Evolutionary conservation across 2,329 filamentous ascomycete genomes (phyloP), one percentile per base, ranked within the genome.

Genomic region (Arachnopeziza araneosa): DNA sequence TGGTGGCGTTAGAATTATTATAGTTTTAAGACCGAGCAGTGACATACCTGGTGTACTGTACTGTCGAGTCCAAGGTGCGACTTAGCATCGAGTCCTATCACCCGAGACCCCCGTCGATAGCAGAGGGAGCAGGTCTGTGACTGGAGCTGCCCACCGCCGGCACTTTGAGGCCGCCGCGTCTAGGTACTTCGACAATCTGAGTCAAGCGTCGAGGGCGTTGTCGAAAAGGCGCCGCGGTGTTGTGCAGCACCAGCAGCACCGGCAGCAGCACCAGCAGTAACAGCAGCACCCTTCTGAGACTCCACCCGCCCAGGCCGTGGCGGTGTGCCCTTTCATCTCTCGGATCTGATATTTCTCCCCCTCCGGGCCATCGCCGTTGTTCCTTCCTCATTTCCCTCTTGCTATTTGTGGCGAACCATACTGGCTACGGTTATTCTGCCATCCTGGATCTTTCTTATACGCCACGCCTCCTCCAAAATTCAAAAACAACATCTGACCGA

Each of bases 371-470:
- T 49, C 50, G 12, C 52, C 48, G 32, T 36, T 30, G 55, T 55
- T 52, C 55, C 55, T 57, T 61, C 48, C 52, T 66, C 63, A 67
- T 65, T 64, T 67, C 61, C 63, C 60, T 58, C 53, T 53, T n/a
- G 64, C 64, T 67, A 63, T 66, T 67, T 68, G 66, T 61, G 53
- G 63, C 67, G 65, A 68, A 68, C 64, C 63, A 65, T 59, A 56
- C 53, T 57, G 59, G 55, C 32, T 30, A 59, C 64, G 67, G 64
- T 58, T 64, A 32, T 65, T 53, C 62, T 61, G 63, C 55, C 36
- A 62, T 55, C 64, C 63, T 64, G 59, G 60, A 63, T 54, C 57
- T 56, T 21, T 54, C 57, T 56, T 21, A 49, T 53, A 58, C 55
- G 54, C 57, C 57, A 58, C 57, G 49, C 56, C 24, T 55, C 55